phyloP scores from a whole-genome alignment of 2,329 filamentous ascomycete species.

The Nigrograna mackinnonii region DNA sequence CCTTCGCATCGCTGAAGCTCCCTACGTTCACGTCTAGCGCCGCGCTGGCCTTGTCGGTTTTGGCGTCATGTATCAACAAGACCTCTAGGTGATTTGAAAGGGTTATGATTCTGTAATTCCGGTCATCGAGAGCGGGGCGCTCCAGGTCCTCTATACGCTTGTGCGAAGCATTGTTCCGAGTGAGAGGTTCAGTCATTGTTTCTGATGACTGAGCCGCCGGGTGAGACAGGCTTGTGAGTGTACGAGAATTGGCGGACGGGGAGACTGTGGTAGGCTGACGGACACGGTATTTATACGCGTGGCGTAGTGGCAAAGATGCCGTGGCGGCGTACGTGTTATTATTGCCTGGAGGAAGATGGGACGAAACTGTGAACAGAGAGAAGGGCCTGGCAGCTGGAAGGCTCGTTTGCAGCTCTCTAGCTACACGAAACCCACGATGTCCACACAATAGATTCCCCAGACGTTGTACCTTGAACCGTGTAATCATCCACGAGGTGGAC shows the following conservation, averaged over 20 bases:
- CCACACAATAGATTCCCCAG: conserved; percentile 22
- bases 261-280: conserved; percentile 14
- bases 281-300: conserved; percentile 19
- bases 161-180: conserved; percentile 22
- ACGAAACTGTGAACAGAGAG: too few species aligned
- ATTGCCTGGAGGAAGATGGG: too few species aligned
- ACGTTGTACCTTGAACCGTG: conserved; percentile 17
- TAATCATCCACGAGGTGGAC: conserved; percentile 29
- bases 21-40: conserved; percentile 95
- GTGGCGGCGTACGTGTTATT: conserved; percentile 14
- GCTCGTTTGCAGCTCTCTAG: too few species aligned
- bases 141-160: conserved; percentile 67
- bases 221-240: conserved; percentile 4
- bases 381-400: too few species aligned
- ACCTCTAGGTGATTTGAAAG: conserved; percentile 88
- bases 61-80: conserved; percentile 87
- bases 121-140: conserved; percentile 82
- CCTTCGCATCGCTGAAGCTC: conserved; percentile 87
- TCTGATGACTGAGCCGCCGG: conserved; percentile 11
- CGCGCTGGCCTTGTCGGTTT: conserved; percentile 96
- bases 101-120: conserved; percentile 83
- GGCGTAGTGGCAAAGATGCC: conserved; percentile 18
- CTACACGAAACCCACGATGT: too few species aligned
- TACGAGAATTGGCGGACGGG: conserved; percentile 7
- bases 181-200: conserved; percentile 35